Evolutionary conservation across 306 rosid genomes (phyloP).

Genomic region (Nissolia schottii): DNA sequence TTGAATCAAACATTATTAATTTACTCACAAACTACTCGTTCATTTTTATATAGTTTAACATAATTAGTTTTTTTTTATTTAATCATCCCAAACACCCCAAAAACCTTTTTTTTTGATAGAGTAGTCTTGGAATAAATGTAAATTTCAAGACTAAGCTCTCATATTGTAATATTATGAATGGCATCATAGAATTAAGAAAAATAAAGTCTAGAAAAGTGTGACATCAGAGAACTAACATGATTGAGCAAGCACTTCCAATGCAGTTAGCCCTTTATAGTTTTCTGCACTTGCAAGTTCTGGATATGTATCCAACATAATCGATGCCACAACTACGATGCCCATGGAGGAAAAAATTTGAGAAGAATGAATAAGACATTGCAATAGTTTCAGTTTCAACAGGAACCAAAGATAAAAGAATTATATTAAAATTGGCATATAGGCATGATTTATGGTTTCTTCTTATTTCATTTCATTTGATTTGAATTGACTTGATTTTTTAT

Average conservation of each 20-base stretch:
- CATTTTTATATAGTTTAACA: too few relatives aligned
- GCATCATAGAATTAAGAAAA: neutral
- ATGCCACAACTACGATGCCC: neutral
- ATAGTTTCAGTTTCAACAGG: neutral
- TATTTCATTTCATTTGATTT: too few relatives aligned
- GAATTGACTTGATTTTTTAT: too few relatives aligned
- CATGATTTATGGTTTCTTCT: too few relatives aligned
- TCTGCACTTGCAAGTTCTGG: neutral
- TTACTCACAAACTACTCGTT: too few relatives aligned
- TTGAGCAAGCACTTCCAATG: neutral
- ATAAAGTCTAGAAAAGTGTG: neutral
- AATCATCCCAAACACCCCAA: too few relatives aligned
- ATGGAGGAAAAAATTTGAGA: neutral
- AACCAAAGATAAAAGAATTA: neutral
- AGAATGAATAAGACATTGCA: neutral
- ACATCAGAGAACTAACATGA: neutral
- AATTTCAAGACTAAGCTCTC: neutral
- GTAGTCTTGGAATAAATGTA: neutral
- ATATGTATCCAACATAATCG: neutral
- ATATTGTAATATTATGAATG: too few relatives aligned
- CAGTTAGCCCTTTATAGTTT: neutral
- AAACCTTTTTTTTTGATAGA: neutral
- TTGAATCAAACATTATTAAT: too few relatives aligned
- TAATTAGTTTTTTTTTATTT: too few relatives aligned
- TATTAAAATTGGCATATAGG: neutral